Evolutionary conservation across 331 rosid species (phyloP), one percentile per base, ranked within the genome.

Genomic region (Dryas integrifolia): DNA sequence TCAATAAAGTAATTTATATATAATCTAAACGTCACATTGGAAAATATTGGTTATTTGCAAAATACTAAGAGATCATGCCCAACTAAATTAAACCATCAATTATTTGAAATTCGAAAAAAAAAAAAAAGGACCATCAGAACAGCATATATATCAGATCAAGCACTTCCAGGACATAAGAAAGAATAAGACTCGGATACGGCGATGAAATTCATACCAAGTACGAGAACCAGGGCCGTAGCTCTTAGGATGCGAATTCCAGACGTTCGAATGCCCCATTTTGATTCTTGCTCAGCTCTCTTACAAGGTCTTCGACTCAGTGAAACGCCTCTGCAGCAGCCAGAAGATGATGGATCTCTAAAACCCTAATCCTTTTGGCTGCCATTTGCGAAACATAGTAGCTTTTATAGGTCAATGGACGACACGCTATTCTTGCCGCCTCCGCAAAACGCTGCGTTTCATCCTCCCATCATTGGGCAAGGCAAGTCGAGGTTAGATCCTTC

Each of bases 161-260:
- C 26, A 16, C 30, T 53, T 53, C 5, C 30, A 18, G 4, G 43
- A 45, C 1, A 44, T 26, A 16, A 18, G 30, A 14, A 35, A 7
- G 18, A 6, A 3, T 0, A 52, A 49, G 9, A 9, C 0, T 35
- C 1, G 24, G 30, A 44, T 14, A 26, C 0, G 68, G 3, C 48
- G 24, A 10, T 16, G 26, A 26, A 50, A 50, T 7, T 26, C 8
- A 24, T 72, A 82, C 88, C 88, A 85, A 21, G 82, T 65, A 11
- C 84, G 86, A 71, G 88, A 85, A n/a, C 88, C 88, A 30, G 86
- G 88, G 15, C 86, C 86, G 41, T 85, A 85, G 61, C 58, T 82
- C 80, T 85, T 85, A 2, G 88, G 84, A 39, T 85, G 86, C 38
- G 88, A 81, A 53, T 79, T 85, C 86, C 88, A 82, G 4, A 85